Evolutionary conservation across 176 grass and related monocot genomes (phyloP), one percentile per base, ranked within the genome.

Genomic region (Secale cereale): DNA sequence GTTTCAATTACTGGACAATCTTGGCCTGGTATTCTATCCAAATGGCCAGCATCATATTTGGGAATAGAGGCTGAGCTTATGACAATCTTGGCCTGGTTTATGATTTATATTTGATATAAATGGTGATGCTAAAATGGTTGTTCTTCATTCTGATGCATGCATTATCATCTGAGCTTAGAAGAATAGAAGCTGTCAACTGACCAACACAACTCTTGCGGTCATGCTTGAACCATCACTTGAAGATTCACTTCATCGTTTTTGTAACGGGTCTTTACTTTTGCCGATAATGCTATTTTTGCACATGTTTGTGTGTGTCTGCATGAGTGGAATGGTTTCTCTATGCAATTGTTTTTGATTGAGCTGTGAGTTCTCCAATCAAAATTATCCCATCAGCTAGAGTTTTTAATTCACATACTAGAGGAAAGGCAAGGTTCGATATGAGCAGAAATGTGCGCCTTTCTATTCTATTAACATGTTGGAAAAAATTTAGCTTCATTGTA

Each of bases 181-280:
- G 9, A 67, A 22, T 48, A 45, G 26, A 79, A 60, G 15, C 4
- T 14, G 0, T 5, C 16, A 52, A 39, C 25, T 82, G 12, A 67
- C 71, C 8, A 26, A 35, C 32, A 9, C 65, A 75, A 82, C 72
- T 29, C 26, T 82, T 76, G 12, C 28, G 10, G 62, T 60, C 48
- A 59, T 82, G 23, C 33, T 82, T 82, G 60, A 77, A 66, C 23
- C 63, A 57, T 66, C 54, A 81, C 20, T 33, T 68, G 28, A 78
- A 64, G 54, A 30, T 78, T 78, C 4, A 11, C 29, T 63, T 70
- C 36, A 33, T 35, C 69, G 14, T 60, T 61, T 73, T 39, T 37
- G 13, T 8, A 35, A 40, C 56, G 30, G 67, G 20, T 59, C 23
- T 48, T 35, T 81, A 37, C 61, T 52, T 37, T 77, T 65, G 27